Evolutionary conservation across 371 early-diverging fungal genomes (phyloP).

Genomic region (Capillidium heterosporum): DNA sequence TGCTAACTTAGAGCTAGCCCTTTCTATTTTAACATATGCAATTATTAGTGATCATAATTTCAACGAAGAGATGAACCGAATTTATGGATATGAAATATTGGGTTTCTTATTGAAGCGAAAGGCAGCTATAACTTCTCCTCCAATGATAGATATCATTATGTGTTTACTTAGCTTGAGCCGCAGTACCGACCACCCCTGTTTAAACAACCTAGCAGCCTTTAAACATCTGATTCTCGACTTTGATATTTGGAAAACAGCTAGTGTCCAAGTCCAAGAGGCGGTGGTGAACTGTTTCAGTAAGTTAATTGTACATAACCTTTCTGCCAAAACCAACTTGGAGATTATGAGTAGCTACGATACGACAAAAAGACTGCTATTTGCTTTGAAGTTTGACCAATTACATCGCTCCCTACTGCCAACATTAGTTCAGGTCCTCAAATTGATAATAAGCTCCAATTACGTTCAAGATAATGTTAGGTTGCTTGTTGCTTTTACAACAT

Average conservation of each 20-base stretch:
- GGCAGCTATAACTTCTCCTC: constrained; percentile 28
- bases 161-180: constrained; percentile 43
- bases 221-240: constrained; percentile 45
- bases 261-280: constrained; percentile 31
- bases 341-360: constrained; percentile 17
- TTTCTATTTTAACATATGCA: constrained; percentile 34
- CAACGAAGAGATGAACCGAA: constrained; percentile 52
- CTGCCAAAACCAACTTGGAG: constrained; percentile 18
- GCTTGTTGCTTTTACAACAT: constrained; percentile 43
- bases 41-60: constrained; percentile 50
- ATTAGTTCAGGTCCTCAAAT: constrained; percentile 31
- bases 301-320: constrained; percentile 34
- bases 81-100: constrained; percentile 52
- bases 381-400: constrained; percentile 37
- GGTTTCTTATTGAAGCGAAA: constrained; percentile 38
- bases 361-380: constrained; percentile 38
- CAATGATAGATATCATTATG: constrained; percentile 37
- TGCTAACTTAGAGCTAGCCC: constrained; percentile 30
- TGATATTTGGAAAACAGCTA: constrained; percentile 47
- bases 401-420: constrained; percentile 28
- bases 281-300: constrained; percentile 41
- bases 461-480: constrained; percentile 41
- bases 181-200: constrained; percentile 24
- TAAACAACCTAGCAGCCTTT: constrained; percentile 45
- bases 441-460: constrained; percentile 33